Evolutionary conservation across 1,139 yeast genomes (phyloP).

Genomic region (Protomyces lactucae-debilis): DNA sequence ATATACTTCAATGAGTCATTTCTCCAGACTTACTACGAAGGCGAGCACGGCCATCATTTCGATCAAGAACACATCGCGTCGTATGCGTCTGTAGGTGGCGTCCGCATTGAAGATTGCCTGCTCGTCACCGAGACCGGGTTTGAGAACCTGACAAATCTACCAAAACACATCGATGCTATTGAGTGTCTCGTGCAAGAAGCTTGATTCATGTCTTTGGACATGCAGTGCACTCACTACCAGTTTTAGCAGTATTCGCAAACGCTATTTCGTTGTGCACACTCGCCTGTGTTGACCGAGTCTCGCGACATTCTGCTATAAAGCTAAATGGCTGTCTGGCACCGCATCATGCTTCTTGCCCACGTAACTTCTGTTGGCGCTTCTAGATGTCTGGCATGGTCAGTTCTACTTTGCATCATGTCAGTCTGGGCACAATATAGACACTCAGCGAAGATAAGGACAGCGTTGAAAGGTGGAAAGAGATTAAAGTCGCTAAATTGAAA

Average conservation of each 20-base stretch:
- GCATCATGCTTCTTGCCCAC: too few relatives aligned
- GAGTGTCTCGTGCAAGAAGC: conserved; percentile 7
- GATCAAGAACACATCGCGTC: conserved; percentile 61
- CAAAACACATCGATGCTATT: conserved; percentile 63
- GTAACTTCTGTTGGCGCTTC: too few relatives aligned
- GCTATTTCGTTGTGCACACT: neutral
- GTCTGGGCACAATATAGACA: too few relatives aligned
- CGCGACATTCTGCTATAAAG: neutral
- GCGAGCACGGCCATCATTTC: conserved; percentile 56
- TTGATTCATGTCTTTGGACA: neutral
- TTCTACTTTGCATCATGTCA: too few relatives aligned
- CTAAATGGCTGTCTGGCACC: too few relatives aligned
- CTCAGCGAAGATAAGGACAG: too few relatives aligned
- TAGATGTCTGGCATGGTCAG: too few relatives aligned
- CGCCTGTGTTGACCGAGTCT: neutral
- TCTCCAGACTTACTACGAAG: conserved; percentile 59
- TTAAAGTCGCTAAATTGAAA: too few relatives aligned
- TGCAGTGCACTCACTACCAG: too few relatives aligned
- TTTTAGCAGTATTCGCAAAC: neutral
- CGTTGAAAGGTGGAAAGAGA: too few relatives aligned
- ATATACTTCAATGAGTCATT: conserved; percentile 81
- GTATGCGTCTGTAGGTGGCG: conserved; percentile 90
- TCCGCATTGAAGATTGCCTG: conserved; percentile 90
- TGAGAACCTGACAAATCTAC: conserved; percentile 74
- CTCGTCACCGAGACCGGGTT: conserved; percentile 68